These are phyloP conservation scores for Saturnispora ahearnii DNA, from an alignment of 805 yeast genomes.

Conservation along the genomic window DNA sequence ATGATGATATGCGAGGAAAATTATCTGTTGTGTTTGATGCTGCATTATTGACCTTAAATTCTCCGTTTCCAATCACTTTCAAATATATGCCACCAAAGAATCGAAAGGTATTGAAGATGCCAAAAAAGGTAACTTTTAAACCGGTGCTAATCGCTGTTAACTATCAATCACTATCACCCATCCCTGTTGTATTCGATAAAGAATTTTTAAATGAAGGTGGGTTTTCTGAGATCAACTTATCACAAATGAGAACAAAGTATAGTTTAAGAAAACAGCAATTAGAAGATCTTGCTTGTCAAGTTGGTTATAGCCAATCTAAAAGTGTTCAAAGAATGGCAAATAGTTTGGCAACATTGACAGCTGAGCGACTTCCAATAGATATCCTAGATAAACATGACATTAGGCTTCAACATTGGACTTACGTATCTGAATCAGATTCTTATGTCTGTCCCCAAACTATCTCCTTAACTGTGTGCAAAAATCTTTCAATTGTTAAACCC, in stretches of 20 bases:
- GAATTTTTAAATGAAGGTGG: slow-evolving; percentile 1
- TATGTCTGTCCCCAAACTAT: neutral
- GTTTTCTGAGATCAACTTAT: slow-evolving; percentile 1
- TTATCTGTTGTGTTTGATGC: slow-evolving; percentile 2
- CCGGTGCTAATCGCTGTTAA: neutral
- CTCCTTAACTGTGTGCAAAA: neutral
- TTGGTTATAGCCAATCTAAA: neutral
- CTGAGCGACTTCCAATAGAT: slow-evolving; percentile 1
- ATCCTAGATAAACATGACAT: slow-evolving; percentile 3
- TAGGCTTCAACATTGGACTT: neutral
- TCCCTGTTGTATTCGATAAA: slow-evolving; percentile 5
- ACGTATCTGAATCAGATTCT: neutral
- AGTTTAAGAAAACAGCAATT: neutral
- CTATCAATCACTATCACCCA: slow-evolving; percentile 3
- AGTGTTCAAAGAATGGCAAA: slow-evolving; percentile 1
- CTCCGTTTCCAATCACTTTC: slow-evolving; percentile 3
- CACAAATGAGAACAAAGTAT: neutral
- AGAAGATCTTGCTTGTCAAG: neutral
- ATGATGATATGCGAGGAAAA: neutral
- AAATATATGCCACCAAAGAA: neutral
- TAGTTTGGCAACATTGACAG: neutral
- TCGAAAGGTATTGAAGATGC: neutral
- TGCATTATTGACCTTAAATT: slow-evolving; percentile 1
- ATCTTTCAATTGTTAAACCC: neutral
- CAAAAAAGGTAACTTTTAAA: neutral